Evolutionary conservation across 768 basidiomycete species (phyloP).

Genomic region (Pleurotus eryngii): DNA sequence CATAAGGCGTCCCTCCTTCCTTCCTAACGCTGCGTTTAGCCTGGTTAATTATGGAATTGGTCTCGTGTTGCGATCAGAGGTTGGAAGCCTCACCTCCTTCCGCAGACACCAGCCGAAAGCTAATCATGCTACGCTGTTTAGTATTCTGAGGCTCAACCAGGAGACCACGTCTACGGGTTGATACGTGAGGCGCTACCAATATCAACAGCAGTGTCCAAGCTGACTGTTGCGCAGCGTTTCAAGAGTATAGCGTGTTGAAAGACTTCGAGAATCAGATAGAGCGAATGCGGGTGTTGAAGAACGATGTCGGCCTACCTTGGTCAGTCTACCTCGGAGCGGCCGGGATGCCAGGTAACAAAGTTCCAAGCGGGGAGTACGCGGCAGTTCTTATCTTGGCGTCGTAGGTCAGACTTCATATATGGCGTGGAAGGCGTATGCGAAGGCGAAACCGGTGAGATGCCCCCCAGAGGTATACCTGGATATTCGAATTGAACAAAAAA

Average conservation of each 20-base stretch:
- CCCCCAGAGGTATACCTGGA: neutral
- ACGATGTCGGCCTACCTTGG: conserved; percentile 34
- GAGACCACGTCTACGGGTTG: conserved; percentile 24
- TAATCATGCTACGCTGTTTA: neutral
- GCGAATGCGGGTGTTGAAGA: conserved; percentile 20
- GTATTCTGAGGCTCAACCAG: conserved; percentile 12
- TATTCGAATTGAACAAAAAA: too few relatives aligned
- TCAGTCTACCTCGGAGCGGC: conserved; percentile 30
- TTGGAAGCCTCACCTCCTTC: neutral
- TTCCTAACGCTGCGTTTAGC: conserved; percentile 1
- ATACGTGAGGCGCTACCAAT: neutral
- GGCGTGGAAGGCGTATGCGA: conserved; percentile 15
- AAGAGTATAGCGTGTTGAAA: conserved; percentile 10
- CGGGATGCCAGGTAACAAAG: conserved; percentile 20
- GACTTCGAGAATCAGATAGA: conserved; percentile 8
- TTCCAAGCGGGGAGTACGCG: too few relatives aligned
- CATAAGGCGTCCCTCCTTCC: neutral
- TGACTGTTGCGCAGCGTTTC: neutral
- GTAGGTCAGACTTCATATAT: conserved; percentile 12
- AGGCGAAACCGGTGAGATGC: conserved; percentile 2
- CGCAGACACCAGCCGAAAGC: neutral
- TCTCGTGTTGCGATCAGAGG: conserved; percentile 13
- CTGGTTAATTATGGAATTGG: conserved; percentile 14
- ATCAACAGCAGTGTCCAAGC: neutral
- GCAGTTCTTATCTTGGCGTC: too few relatives aligned